Evolutionary conservation across 202 grass and related monocot species (phyloP), one percentile per base, ranked within the genome.

Genomic region (Schoenoplectus triqueter): DNA sequence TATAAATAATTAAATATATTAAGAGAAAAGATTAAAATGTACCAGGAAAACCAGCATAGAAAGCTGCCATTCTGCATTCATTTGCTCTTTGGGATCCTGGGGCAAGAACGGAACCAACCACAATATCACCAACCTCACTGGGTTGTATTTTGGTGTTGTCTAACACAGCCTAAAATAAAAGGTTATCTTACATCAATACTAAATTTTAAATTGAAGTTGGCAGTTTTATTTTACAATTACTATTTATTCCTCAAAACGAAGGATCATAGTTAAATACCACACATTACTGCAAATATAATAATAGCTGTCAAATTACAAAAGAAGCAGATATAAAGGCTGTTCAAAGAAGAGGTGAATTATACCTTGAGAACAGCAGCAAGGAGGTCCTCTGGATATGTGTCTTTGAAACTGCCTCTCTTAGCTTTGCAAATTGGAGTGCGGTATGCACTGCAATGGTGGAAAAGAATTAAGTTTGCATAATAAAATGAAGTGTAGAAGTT

Each of bases 41-140:
- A 95, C 95, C 95, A 82, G 95, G 95, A 89, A 98, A 84, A 86
- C 95, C 95, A 78, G 95, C 90, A 73, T 94, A 95, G 56, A 98
- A 89, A 86, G 95, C 93, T 73, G 95, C 93, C 69, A 90, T 94
- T 83, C 91, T 98, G 86, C 95, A 98, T 80, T 98, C 95, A 10
- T 82, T 93, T 21, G 95, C 95, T 80, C 93, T 94, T 86, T 98
- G 93, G 2, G 93, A 72, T 73, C 91, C 90, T 81, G 90, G 93
- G 45, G 91, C 91, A 80, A 98, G 68, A 64, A 98, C 93, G 0
- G 89, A 87, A 51, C 95, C 93, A 22, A 98, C 95, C 45, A 98
- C 93, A 68, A 98, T 90, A 80, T 98, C 93, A 46, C 95, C 86
- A 10, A 98, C 84, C 69, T 98, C 91, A 85, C 50, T 78, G 61